Percentiles rank a stretch among this genome's conserved stretches.
Evolutionary conservation across 306 rosid genomes (phyloP).

Genomic region (Cajanus cajan): DNA sequence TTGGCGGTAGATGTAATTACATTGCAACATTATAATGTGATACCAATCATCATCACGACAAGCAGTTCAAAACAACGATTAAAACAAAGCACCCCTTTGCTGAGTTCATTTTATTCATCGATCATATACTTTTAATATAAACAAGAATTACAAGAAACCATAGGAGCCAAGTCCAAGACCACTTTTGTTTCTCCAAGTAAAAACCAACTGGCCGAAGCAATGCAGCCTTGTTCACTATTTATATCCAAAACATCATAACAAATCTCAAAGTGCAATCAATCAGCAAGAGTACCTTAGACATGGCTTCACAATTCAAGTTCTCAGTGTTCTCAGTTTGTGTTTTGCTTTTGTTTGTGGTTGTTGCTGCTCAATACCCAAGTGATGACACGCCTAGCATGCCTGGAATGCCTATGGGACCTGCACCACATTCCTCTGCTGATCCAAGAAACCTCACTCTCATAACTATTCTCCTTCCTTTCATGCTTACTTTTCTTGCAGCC

Average conservation of each 20-base stretch:
- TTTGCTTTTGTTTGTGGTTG: conserved; percentile 34
- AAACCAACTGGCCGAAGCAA: background rate
- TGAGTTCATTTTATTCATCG: background rate
- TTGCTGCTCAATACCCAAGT: conserved; percentile 32
- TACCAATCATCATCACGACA: background rate
- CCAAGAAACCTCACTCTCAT: conserved; percentile 22
- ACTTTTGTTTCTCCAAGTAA: background rate
- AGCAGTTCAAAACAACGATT: conserved; percentile 16
- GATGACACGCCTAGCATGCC: conserved; percentile 6
- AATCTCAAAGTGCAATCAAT: background rate
- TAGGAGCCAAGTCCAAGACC: conserved; percentile 15
- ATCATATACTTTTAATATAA: background rate
- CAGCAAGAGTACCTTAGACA: background rate
- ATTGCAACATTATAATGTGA: background rate
- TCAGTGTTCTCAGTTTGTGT: conserved; percentile 40
- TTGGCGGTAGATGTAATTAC: no score
- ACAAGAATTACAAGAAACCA: conserved; percentile 31
- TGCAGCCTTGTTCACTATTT: conserved; percentile 16
- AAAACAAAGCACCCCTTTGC: conserved; percentile 17
- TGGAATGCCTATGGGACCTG: conserved; percentile 30
- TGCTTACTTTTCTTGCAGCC: conserved; percentile 32
- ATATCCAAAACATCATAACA: conserved; percentile 21
- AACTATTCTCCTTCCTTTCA: conserved; percentile 31
- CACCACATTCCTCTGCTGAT: conserved; percentile 19
- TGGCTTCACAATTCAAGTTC: conserved; percentile 38